These are phyloP conservation scores for Thelonectria discophora DNA, from an alignment of 2,329 filamentous ascomycete species.

Conservation along the genomic window DNA sequence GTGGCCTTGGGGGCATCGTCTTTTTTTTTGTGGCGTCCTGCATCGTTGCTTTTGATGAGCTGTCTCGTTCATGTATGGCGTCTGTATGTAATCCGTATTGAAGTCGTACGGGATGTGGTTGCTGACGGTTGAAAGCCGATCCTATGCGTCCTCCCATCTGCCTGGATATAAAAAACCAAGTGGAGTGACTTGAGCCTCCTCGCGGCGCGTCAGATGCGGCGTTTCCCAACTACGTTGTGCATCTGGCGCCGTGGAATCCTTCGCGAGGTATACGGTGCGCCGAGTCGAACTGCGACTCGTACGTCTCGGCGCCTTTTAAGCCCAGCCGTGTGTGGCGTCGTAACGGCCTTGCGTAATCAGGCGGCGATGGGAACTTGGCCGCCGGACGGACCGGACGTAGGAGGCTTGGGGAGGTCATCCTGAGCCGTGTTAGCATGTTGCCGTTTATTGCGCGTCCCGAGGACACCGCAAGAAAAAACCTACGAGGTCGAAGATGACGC, in stretches of 20 bases:
- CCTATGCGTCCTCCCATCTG: no score
- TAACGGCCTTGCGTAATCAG: slow-evolving; percentile 37
- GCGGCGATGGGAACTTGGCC: slow-evolving; percentile 53
- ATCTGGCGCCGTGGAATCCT: neutral
- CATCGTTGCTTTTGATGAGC: neutral
- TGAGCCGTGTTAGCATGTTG: slow-evolving; percentile 32
- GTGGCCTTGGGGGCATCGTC: neutral
- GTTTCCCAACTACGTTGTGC: neutral
- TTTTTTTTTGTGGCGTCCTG: neutral
- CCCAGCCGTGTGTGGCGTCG: slow-evolving; percentile 2
- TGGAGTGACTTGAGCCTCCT: neutral
- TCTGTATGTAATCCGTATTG: neutral
- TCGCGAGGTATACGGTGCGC: neutral
- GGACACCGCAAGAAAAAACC: slow-evolving; percentile 42
- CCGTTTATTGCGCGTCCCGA: neutral
- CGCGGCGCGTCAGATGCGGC: neutral
- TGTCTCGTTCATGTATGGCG: neutral
- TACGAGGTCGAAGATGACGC: slow-evolving; percentile 90
- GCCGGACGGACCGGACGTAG: slow-evolving; percentile 43
- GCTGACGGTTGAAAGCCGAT: no score
- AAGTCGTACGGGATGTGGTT: no score
- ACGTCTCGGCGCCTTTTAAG: neutral
- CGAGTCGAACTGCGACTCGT: no score
- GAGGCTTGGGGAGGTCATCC: slow-evolving; percentile 57
- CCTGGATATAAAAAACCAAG: no score